Percentiles rank a stretch among this genome's conserved stretches.
Conservation (phyloP, 495 filamentous ascomycete species). For the Penicillium goetzii region DNA sequence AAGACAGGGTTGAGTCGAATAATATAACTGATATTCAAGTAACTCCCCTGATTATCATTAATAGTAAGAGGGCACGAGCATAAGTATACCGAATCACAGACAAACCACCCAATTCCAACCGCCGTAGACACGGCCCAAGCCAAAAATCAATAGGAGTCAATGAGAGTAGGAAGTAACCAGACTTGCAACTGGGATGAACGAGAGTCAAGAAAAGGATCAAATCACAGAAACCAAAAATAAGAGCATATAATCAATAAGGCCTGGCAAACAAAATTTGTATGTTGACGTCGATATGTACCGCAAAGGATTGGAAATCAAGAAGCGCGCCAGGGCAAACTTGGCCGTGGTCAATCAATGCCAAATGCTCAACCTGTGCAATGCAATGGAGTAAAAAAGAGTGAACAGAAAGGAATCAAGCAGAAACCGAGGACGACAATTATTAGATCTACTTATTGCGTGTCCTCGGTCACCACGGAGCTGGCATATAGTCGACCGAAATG, state of each 20-base stretch:
- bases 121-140: neutral
- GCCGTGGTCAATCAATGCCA: slow-evolving; percentile 1
- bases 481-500: slow-evolving; percentile 41
- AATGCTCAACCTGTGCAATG: slow-evolving; percentile 26
- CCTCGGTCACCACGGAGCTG: slow-evolving; percentile 30
- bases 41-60: slow-evolving; percentile 20
- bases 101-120: slow-evolving; percentile 17
- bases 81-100: slow-evolving; percentile 16
- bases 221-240: slow-evolving; percentile 11
- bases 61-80: neutral
- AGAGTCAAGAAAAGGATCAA: slow-evolving; percentile 27
- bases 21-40: slow-evolving; percentile 14
- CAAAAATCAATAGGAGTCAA: slow-evolving; percentile 9
- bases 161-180: slow-evolving; percentile 18
- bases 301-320: slow-evolving; percentile 16
- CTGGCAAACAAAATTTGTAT: slow-evolving; percentile 22
- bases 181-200: slow-evolving; percentile 12
- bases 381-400: slow-evolving; percentile 7
- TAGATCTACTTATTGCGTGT: slow-evolving; percentile 21
- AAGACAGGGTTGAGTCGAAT: neutral
- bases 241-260: slow-evolving; percentile 20
- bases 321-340: slow-evolving; percentile 12
- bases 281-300: slow-evolving; percentile 35
- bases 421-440: neutral
- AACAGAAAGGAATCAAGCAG: neutral